Base-by-base conservation (phyloP, 2,329 filamentous ascomycete species). In the Hirsutella minnesotensis region DNA sequence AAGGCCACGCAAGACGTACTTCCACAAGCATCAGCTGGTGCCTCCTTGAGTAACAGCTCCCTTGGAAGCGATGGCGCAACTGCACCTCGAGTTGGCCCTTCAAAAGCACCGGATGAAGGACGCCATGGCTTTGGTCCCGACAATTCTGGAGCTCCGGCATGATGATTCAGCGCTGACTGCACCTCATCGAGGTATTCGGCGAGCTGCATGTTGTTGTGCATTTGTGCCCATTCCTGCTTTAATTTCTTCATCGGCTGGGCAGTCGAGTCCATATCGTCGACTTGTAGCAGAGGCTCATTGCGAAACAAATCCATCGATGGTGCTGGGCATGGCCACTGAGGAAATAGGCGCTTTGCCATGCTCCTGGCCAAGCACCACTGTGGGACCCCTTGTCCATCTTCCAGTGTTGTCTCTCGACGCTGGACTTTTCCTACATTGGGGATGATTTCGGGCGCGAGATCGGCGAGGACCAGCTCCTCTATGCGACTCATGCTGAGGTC, bases 311-410 rank as follows among this genome's bases (percentile, higher is more conserved):
- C 30, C 9, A n/a, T 13, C 3, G 20, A 13, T 4, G 39, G 24
- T 2, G 19, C 19, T 19, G 38, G 35, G 13, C 44, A 27, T 2
- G 47, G 47, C 47, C 47, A 49, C 21, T 46, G 38, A 13, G 24
- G 19, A 4, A 45, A 4, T 8, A 49, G n/a, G 3, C 31, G 3
- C 4, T 34, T 16, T 9, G 47, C 43, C 9, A 49, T 13, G 3
- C 15, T 18, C 9, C 21, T 40, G 1, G 40, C 42, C 29, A 45
- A 41, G 1, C 16, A 29, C 31, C 24, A 20, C 27, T 18, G 33
- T 18, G 9, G 15, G 13, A 16, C 16, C 9, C 16, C 33, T 8
- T 4, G n/a, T 18, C 33, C 13, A 18, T 18, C 33, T 16, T 34
- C 33, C 8, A 16, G 16, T 18, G 15, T 15, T 8, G n/a, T n/a